A percentile compares a stretch with the other conserved stretches of the same genome.
Conservation (phyloP, 768 basidiomycete genomes). For the Lactarius indigo region DNA sequence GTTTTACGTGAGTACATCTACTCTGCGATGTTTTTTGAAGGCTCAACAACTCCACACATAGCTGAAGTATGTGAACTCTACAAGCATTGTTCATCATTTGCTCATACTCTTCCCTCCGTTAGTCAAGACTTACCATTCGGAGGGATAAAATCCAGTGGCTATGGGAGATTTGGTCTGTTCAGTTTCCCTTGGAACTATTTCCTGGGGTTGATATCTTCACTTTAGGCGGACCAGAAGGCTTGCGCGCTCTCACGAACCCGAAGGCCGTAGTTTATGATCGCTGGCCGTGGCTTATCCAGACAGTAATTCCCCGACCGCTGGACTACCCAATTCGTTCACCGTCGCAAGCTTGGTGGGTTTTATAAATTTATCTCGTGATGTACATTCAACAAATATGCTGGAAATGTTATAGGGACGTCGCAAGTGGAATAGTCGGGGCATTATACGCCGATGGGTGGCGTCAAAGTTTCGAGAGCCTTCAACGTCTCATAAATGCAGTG, state of each 20-base stretch:
- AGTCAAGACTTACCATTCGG: constrained; percentile 96
- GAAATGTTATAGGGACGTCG: constrained; percentile 41
- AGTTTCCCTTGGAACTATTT: constrained; percentile 5
- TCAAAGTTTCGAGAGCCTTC: constrained; percentile 39
- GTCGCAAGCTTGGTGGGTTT: constrained; percentile 65
- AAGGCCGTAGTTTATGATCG: constrained; percentile 87
- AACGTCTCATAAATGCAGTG: constrained; percentile 39
- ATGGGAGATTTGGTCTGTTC: constrained; percentile 81
- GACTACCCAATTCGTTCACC: constrained; percentile 84
- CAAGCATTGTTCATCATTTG: constrained; percentile 15
- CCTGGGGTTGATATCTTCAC: constrained; percentile 17
- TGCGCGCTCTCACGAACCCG: constrained; percentile 80
- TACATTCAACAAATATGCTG: not conserved
- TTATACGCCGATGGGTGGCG: constrained; percentile 50
- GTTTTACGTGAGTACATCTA: constrained; percentile 60
- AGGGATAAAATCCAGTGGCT: constrained; percentile 86
- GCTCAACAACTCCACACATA: constrained; percentile 32
- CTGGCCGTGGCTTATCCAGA: constrained; percentile 80
- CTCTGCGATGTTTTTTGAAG: constrained; percentile 9
- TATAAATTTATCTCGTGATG: not conserved
- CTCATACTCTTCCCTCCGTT: constrained; percentile 30
- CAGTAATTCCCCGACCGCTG: constrained; percentile 77
- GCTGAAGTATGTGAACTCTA: constrained; percentile 56
- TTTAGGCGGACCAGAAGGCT: constrained; percentile 87
- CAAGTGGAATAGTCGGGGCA: constrained; percentile 46